Conservation (phyloP, 2,329 filamentous ascomycete genomes). For the Fusarium globosum region DNA sequence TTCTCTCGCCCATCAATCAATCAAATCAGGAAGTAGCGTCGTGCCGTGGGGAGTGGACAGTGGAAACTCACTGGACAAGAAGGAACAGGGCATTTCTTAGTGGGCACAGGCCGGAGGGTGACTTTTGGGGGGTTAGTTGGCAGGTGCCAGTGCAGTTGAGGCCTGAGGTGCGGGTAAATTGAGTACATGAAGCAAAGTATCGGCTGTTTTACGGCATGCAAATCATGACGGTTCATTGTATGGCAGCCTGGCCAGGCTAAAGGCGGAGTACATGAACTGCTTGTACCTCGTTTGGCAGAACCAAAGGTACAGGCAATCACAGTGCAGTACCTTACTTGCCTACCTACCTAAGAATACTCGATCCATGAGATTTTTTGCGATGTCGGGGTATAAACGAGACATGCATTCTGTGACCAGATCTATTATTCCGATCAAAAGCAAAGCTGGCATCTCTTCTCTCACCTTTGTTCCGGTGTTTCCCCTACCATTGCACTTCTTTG, state of each 20-base stretch:
- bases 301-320: neutral
- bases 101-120: conserved; percentile 40
- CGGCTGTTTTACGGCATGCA: neutral
- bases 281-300: conserved; percentile 23
- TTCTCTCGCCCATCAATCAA: conserved; percentile 15
- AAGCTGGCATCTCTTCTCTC: neutral
- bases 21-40: conserved; percentile 46
- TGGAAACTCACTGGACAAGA: neutral
- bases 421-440: conserved; percentile 8
- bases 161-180: conserved; percentile 26
- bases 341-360: neutral
- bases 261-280: conserved; percentile 20
- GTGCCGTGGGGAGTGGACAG: conserved; percentile 32
- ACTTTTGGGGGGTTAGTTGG: conserved; percentile 36
- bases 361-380: neutral
- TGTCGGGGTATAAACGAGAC: conserved; percentile 22
- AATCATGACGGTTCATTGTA: neutral
- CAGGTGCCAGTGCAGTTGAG: conserved; percentile 37
- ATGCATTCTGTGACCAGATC: conserved; percentile 15
- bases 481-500: neutral
- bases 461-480: neutral
- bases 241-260: conserved; percentile 30
- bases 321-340: conserved; percentile 16
- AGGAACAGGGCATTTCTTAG: neutral
- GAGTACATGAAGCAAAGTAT: conserved; percentile 9